These are phyloP conservation scores for Venustampulla echinocandica DNA, from an alignment of 495 filamentous ascomycete genomes.

Conservation along the genomic window DNA sequence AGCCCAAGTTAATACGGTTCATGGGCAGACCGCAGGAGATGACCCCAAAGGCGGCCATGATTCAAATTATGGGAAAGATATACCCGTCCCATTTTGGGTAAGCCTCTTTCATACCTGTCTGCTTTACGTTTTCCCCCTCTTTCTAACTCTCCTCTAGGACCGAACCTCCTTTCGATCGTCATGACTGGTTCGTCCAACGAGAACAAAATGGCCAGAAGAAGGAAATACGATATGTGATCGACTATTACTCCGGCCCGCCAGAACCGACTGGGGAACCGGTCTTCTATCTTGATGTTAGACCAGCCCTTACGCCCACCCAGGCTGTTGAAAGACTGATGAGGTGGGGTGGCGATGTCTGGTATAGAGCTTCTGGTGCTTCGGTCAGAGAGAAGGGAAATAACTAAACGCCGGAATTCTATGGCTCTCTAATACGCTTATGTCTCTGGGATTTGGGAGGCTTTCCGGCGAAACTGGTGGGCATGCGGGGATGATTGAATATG, in stretches of 20 bases:
- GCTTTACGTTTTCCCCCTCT: conserved; percentile 7
- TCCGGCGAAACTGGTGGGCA: too few species aligned
- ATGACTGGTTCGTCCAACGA: conserved; percentile 90
- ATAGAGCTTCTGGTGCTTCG: conserved; percentile 69
- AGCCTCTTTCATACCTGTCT: conserved; percentile 21
- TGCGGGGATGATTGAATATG: too few species aligned
- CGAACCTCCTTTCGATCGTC: conserved; percentile 89
- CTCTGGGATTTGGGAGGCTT: background rate
- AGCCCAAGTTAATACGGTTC: conserved; percentile 72
- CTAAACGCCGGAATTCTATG: conserved; percentile 4
- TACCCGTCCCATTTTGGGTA: conserved; percentile 74
- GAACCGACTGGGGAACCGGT: conserved; percentile 89
- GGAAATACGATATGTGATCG: conserved; percentile 92
- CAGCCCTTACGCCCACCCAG: conserved; percentile 70
- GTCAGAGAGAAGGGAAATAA: conserved; percentile 32
- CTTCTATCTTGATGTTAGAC: conserved; percentile 95
- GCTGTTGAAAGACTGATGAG: conserved; percentile 76
- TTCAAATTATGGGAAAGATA: conserved; percentile 66
- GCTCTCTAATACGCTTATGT: background rate
- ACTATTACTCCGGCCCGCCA: conserved; percentile 85
- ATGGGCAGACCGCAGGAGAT: conserved; percentile 80
- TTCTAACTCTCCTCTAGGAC: too few species aligned
- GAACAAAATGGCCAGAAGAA: conserved; percentile 47
- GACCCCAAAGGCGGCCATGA: conserved; percentile 79
- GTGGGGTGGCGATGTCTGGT: conserved; percentile 95